These are phyloP conservation scores for Irpex lacteus DNA, from an alignment of 1,284 basidiomycete genomes.

Conservation along the genomic window DNA sequence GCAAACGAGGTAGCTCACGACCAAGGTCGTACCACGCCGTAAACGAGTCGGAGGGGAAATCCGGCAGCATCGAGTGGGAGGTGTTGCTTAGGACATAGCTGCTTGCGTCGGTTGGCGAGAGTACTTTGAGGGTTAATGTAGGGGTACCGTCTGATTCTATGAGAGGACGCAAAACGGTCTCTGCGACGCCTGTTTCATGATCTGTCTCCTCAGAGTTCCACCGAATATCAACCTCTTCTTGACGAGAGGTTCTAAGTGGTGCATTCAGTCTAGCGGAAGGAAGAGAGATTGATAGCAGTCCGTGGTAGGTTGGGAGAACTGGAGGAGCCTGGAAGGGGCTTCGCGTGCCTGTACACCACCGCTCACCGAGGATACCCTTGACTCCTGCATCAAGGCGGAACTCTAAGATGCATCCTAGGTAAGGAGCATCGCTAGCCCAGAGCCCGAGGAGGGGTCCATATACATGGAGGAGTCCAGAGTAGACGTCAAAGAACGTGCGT, in stretches of 20 bases:
- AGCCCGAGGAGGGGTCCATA: slow-evolving; percentile 12
- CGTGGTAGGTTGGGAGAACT: background rate
- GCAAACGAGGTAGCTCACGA: slow-evolving; percentile 6
- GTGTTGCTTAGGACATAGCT: background rate
- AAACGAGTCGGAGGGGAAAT: background rate
- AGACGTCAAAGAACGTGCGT: slow-evolving; percentile 6
- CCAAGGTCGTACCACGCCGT: slow-evolving; percentile 11
- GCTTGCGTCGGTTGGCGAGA: background rate
- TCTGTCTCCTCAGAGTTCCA: too few species aligned
- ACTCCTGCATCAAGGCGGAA: slow-evolving; percentile 6
- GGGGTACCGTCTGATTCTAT: background rate
- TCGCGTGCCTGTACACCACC: slow-evolving; percentile 3
- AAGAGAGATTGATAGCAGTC: background rate
- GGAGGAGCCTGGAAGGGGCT: background rate
- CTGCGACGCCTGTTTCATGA: too few species aligned
- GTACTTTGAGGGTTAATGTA: background rate
- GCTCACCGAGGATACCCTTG: slow-evolving; percentile 9
- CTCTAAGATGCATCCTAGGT: slow-evolving; percentile 10
- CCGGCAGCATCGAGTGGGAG: slow-evolving; percentile 4
- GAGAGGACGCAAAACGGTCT: too few species aligned
- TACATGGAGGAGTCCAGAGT: slow-evolving; percentile 9
- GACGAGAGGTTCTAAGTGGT: background rate
- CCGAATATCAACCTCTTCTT: too few species aligned
- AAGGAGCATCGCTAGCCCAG: slow-evolving; percentile 15
- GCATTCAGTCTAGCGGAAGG: too few species aligned